Conservation (phyloP, 2,329 filamentous ascomycete genomes). For the Amylocarpus encephaloides region DNA sequence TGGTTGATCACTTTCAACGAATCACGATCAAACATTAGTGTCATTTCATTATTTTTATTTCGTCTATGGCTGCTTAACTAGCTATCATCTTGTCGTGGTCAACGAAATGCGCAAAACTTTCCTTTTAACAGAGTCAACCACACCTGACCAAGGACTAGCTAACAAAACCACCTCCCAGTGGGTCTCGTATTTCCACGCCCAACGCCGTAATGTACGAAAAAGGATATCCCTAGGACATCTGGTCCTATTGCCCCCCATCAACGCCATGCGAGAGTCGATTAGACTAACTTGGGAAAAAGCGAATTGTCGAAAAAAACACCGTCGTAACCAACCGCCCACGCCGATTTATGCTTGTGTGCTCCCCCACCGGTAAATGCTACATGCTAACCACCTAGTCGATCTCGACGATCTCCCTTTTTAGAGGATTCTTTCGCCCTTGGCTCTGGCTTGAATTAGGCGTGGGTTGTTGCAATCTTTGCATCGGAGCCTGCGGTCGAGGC, state of each 20-base stretch:
- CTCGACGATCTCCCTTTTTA: constrained; percentile 20
- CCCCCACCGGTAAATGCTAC: background rate
- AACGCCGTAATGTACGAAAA: background rate
- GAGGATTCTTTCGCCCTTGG: constrained; percentile 12
- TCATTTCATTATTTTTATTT: no score
- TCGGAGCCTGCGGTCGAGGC: constrained; percentile 5
- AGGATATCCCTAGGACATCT: background rate
- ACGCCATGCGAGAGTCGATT: background rate
- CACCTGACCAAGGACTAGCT: no score
- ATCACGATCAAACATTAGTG: no score
- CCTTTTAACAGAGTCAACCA: no score
- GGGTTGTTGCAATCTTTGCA: constrained; percentile 14
- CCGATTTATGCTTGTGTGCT: background rate
- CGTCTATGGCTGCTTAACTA: no score
- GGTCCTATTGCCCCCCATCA: background rate
- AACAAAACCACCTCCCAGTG: no score
- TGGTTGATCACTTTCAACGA: no score
- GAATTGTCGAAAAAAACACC: background rate
- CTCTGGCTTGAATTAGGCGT: constrained; percentile 17
- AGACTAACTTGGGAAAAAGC: background rate
- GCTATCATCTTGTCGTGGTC: no score
- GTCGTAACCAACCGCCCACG: background rate
- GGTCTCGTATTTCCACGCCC: background rate
- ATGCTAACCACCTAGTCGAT: constrained; percentile 18
- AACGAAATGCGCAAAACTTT: no score